A percentile compares a stretch with the other conserved stretches of the same genome.
Conservation (phyloP, 2,329 filamentous ascomycete genomes). For the Dendryphion nanum region DNA sequence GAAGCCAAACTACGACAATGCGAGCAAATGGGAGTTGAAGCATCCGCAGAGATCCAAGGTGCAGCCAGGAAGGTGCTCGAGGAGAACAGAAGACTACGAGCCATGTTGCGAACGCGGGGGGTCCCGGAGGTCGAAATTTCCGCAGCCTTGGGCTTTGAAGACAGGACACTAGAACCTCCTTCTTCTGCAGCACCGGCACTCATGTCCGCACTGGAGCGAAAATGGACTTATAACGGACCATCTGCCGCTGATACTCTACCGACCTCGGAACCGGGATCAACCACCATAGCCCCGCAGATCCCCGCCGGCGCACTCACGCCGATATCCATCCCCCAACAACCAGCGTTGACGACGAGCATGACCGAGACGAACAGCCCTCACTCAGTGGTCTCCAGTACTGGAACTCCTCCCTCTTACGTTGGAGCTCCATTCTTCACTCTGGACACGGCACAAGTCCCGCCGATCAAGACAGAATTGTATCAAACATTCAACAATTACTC, state of each 20-base stretch:
- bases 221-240: slow-evolving; percentile 18
- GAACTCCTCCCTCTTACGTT: slow-evolving; percentile 19
- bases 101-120: slow-evolving; percentile 58
- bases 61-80: slow-evolving; percentile 67
- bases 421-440: slow-evolving; percentile 20
- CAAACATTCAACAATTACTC: slow-evolving; percentile 22
- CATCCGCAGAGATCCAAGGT: slow-evolving; percentile 68
- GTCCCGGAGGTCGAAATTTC: slow-evolving; percentile 56
- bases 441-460: slow-evolving; percentile 17
- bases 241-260: slow-evolving; percentile 6
- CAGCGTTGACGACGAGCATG: slow-evolving; percentile 20
- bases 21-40: slow-evolving; percentile 65
- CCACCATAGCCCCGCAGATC: slow-evolving; percentile 15
- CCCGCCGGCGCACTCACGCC: slow-evolving; percentile 15
- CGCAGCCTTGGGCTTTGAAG: slow-evolving; percentile 20
- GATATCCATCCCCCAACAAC: slow-evolving; percentile 20
- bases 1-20: slow-evolving; percentile 63
- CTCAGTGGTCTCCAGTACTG: slow-evolving; percentile 32
- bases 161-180: slow-evolving; percentile 20
- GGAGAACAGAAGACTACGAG: slow-evolving; percentile 65
- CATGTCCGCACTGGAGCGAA: slow-evolving; percentile 31
- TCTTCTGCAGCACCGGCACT: slow-evolving; percentile 26
- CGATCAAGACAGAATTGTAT: slow-evolving; percentile 24
- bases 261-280: slow-evolving; percentile 11
- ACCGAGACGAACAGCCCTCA: slow-evolving; percentile 29